Evolutionary conservation across 2,329 filamentous ascomycete species (phyloP).

Genomic region (Neonectria punicea): DNA sequence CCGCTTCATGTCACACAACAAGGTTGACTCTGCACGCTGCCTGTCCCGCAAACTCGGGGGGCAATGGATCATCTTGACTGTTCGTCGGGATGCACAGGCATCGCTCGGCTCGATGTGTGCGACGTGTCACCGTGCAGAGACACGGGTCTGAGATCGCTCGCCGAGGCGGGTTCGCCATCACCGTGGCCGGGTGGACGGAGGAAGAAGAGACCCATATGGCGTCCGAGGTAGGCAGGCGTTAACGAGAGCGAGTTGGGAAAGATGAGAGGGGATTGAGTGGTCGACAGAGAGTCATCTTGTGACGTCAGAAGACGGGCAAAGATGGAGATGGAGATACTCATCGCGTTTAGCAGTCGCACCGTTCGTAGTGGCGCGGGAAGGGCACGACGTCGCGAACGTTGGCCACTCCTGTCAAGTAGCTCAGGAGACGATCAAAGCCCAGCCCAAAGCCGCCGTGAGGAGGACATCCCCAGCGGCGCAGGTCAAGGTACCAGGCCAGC

Average conservation of each 20-base stretch:
- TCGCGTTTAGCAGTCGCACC: slow-evolving; percentile 64
- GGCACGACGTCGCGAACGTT: slow-evolving; percentile 88
- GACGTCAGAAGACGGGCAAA: slow-evolving; percentile 1
- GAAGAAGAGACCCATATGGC: slow-evolving; percentile 9
- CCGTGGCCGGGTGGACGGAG: slow-evolving; percentile 6
- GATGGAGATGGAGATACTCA: neutral
- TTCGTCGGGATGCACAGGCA: slow-evolving; percentile 30
- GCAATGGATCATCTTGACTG: slow-evolving; percentile 17
- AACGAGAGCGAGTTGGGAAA: slow-evolving; percentile 33
- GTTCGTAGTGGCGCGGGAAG: slow-evolving; percentile 80
- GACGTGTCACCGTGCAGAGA: slow-evolving; percentile 36
- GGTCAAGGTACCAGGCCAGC: slow-evolving; percentile 87
- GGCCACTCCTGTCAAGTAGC: slow-evolving; percentile 82
- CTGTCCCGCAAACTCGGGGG: slow-evolving; percentile 7
- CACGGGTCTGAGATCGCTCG: slow-evolving; percentile 37
- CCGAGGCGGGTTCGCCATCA: slow-evolving; percentile 16
- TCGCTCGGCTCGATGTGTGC: slow-evolving; percentile 40
- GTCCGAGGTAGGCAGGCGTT: slow-evolving; percentile 45
- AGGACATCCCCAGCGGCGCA: slow-evolving; percentile 89
- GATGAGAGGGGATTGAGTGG: slow-evolving; percentile 4
- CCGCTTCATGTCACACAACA: slow-evolving; percentile 24
- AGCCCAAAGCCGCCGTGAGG: slow-evolving; percentile 92
- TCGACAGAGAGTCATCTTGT: slow-evolving; percentile 8
- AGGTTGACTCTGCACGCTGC: slow-evolving; percentile 22
- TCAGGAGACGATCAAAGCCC: slow-evolving; percentile 87